Evolutionary conservation across 1,284 basidiomycete species (phyloP).

Genomic region (Cystobasidiaceae sp.): DNA sequence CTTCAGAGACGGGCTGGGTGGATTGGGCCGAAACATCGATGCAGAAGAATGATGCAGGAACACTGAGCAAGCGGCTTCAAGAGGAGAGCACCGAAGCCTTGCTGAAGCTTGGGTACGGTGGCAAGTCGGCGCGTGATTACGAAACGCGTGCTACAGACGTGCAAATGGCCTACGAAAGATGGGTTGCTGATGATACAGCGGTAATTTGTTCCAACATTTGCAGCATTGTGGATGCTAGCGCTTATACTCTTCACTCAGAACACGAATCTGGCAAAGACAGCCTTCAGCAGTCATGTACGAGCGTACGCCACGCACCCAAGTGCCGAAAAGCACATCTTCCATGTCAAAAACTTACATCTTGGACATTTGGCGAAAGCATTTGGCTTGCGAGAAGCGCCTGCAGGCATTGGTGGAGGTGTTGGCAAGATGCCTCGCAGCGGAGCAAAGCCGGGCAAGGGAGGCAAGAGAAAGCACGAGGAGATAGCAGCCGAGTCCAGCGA

Average conservation of each 20-base stretch:
- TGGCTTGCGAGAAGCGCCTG: slow-evolving; percentile 87
- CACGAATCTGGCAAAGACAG: slow-evolving; percentile 68
- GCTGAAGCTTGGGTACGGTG: slow-evolving; percentile 77
- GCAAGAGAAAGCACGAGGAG: no score
- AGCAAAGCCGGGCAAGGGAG: slow-evolving; percentile 6
- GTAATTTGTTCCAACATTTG: slow-evolving; percentile 59
- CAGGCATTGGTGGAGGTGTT: slow-evolving; percentile 53
- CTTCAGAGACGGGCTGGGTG: slow-evolving; percentile 82
- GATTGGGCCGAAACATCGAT: slow-evolving; percentile 78
- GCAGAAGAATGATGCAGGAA: slow-evolving; percentile 45
- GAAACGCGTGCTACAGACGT: slow-evolving; percentile 92
- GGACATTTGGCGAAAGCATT: slow-evolving; percentile 97
- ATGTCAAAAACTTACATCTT: slow-evolving; percentile 84
- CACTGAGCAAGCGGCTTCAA: slow-evolving; percentile 51
- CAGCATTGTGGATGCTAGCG: no score
- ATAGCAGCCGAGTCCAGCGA: background rate
- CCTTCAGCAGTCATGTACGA: slow-evolving; percentile 85
- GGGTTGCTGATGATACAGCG: slow-evolving; percentile 71
- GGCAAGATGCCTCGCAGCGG: background rate
- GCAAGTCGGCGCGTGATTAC: slow-evolving; percentile 63
- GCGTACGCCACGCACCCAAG: slow-evolving; percentile 97
- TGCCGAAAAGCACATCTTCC: slow-evolving; percentile 92
- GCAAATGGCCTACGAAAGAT: slow-evolving; percentile 89
- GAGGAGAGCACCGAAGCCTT: slow-evolving; percentile 65
- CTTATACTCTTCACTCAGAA: no score